Percentiles rank a stretch among this genome's conserved stretches.
These are phyloP conservation scores for Metschnikowia lochheadii DNA, from an alignment of 805 yeast genomes.

Conservation along the genomic window DNA sequence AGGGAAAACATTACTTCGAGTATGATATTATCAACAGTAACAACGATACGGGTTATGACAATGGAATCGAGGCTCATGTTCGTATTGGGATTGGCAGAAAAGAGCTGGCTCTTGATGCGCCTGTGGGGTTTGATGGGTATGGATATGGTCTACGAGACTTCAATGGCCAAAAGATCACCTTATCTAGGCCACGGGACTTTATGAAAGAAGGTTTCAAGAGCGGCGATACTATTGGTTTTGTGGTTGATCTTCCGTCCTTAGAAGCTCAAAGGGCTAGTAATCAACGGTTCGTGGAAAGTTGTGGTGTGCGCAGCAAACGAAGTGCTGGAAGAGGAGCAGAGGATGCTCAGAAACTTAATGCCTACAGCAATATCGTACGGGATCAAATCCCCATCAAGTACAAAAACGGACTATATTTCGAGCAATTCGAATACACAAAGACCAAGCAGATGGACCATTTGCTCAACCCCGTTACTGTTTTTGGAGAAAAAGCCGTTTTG, in stretches of 20 bases:
- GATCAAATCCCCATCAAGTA: conserved; percentile 87
- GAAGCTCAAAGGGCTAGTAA: conserved; percentile 43
- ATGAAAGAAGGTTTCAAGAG: conserved; percentile 53
- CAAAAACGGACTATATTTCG: conserved; percentile 73
- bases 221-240: conserved; percentile 83
- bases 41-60: conserved; percentile 42
- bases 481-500: conserved; percentile 62
- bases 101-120: conserved; percentile 89
- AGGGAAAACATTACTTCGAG: conserved; percentile 81
- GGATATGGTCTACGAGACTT: conserved; percentile 87
- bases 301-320: conserved; percentile 3
- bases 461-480: conserved; percentile 65
- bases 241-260: conserved; percentile 62
- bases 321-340: not conserved
- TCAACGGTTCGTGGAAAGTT: conserved; percentile 19
- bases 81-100: conserved; percentile 79
- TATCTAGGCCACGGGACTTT: conserved; percentile 60
- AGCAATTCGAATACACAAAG: conserved; percentile 73
- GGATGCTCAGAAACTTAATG: conserved; percentile 15
- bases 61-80: conserved; percentile 48
- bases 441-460: conserved; percentile 71
- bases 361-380: conserved; percentile 48
- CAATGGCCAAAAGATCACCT: conserved; percentile 69
- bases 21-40: conserved; percentile 51
- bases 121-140: conserved; percentile 93